A percentile compares a stretch with the other conserved stretches of the same genome.
phyloP scores from a whole-genome alignment of 495 filamentous ascomycete genomes.

The Tuber microsphaerosporum region DNA sequence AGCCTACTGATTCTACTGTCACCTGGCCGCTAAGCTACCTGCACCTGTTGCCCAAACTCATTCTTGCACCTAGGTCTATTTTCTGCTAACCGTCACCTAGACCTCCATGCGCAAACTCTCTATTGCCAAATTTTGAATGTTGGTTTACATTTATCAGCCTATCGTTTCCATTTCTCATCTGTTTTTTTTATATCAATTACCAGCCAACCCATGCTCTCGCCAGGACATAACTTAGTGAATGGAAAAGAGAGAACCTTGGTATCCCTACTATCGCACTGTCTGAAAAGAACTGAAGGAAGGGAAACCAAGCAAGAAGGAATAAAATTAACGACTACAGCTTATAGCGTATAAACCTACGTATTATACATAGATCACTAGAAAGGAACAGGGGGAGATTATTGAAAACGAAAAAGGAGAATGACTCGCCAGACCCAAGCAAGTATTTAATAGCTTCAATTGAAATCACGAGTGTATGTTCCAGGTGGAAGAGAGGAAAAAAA shows the following conservation, averaged over 20 bases:
- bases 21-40: no score
- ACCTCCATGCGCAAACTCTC: no score
- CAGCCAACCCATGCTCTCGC: background rate
- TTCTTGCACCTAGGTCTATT: no score
- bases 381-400: background rate
- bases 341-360: slow-evolving; percentile 1
- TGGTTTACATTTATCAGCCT: slow-evolving; percentile 4
- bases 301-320: background rate
- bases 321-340: background rate
- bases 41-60: no score
- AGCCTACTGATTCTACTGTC: no score
- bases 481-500: slow-evolving; percentile 4
- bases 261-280: background rate
- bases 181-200: background rate
- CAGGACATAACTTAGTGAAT: slow-evolving; percentile 1
- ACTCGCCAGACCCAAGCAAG: background rate
- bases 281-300: background rate
- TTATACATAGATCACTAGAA: background rate
- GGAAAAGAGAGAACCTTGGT: background rate
- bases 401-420: background rate
- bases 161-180: background rate
- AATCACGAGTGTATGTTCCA: slow-evolving; percentile 11
- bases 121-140: background rate
- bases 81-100: no score
- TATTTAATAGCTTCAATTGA: slow-evolving; percentile 2